Base-by-base conservation (phyloP, 163 green algal genomes). In the Scenedesmus sp. region DNA sequence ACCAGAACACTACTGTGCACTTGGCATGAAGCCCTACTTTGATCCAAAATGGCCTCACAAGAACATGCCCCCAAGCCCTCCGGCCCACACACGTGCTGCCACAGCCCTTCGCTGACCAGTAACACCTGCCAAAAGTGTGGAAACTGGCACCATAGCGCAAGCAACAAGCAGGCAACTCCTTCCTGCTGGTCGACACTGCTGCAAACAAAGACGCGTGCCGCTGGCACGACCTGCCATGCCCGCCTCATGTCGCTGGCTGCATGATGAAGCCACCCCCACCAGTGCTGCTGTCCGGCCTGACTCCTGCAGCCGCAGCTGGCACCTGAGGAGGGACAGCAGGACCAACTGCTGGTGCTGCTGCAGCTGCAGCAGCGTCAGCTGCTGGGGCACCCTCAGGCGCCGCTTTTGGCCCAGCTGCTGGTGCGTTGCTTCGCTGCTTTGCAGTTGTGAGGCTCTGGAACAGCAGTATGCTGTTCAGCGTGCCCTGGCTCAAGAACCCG, bases 401-500 rank as follows among this genome's bases (percentile, higher is more conserved):
- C 9, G 7, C 33, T 33, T 24, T 42, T 59, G 51, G 44, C 0
- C 43, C 80, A 73, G 53, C 83, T 4, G 30, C 80, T 86, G n/a
- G n/a, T n/a, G 80, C 80, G 3, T 78, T 46, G 53, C 68, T 42
- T 33, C 3, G 22, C 51, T 61, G 22, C 51, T 61, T 53, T 59
- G 78, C 87, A 24, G 87, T 87, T n/a, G 35, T 53, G 24, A 91
- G 46, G 53, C 81, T 89, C 61, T 92, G 88, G 26, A 33, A 89
- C 61, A 92, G 83, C 81, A 92, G 35, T 24, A 92, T 49, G 24
- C 43, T 79, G 81, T 92, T 92, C 6, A 92, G 61, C 9, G 30
- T 65, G 33, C 88, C 90, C 85, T 95, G 93, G 7, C 73, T 94
- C 42, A 90, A 16, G 20, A 73, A 40, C 0, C 89, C 89, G 3